Conservation (phyloP, 805 yeast species). For the Zygoascus tannicola region DNA sequence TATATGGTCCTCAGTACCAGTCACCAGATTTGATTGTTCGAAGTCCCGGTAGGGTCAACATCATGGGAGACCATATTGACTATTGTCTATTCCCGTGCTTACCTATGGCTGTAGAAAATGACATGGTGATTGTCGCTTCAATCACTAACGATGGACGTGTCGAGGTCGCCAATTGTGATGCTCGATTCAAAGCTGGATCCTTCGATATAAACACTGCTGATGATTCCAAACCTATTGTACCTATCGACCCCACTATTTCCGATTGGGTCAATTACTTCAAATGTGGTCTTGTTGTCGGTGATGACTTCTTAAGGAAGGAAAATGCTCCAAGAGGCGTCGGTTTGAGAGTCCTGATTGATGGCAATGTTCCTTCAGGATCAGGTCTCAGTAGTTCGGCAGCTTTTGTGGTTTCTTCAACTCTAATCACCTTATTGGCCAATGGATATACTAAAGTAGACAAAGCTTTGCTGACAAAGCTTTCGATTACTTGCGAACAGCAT, state of each 20-base stretch:
- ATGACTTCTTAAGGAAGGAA: constrained; percentile 34
- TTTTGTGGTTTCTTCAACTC: constrained; percentile 54
- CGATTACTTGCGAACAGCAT: constrained; percentile 59
- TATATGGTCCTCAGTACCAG: constrained; percentile 8
- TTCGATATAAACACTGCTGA: constrained; percentile 6
- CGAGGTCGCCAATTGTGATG: constrained; percentile 30
- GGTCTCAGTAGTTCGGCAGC: constrained; percentile 69
- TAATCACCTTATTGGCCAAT: constrained; percentile 47
- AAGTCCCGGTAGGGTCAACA: constrained; percentile 69
- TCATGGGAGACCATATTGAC: constrained; percentile 70
- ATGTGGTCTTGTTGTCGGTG: constrained; percentile 56
- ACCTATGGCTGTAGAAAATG: constrained; percentile 65
- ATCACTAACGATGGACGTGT: constrained; percentile 22
- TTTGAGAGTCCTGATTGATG: constrained; percentile 45
- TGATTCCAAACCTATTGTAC: constrained; percentile 19
- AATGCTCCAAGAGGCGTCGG: constrained; percentile 30
- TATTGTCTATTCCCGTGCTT: constrained; percentile 57
- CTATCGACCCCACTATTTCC: constrained; percentile 41
- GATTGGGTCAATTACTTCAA: constrained; percentile 64
- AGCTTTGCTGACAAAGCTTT: constrained; percentile 45
- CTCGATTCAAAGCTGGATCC: constrained; percentile 17
- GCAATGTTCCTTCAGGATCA: constrained; percentile 63
- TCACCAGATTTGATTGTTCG: constrained; percentile 42
- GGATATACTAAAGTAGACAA: constrained; percentile 38
- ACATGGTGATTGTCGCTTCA: constrained; percentile 43